Conservation (phyloP, 2,329 filamentous ascomycete species). For the Ophiocordyceps australis region DNA sequence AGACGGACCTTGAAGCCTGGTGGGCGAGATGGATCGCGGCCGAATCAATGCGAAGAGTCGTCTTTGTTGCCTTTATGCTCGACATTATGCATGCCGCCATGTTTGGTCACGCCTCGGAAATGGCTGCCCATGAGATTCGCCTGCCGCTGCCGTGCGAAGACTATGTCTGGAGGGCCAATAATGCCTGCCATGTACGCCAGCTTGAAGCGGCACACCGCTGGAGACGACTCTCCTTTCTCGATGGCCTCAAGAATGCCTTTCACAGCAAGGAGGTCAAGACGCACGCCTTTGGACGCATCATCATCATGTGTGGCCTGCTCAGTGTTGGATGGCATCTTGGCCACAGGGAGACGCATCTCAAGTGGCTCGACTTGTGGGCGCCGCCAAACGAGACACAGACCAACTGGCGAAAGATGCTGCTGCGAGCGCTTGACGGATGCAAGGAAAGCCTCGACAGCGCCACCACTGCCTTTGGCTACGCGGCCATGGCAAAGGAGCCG, state of each 20-base stretch:
- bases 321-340: slow-evolving; percentile 87
- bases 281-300: slow-evolving; percentile 75
- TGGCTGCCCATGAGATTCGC: slow-evolving; percentile 81
- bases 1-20: slow-evolving; percentile 28
- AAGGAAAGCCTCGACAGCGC: slow-evolving; percentile 66
- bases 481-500: slow-evolving; percentile 29
- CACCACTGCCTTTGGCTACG: slow-evolving; percentile 22
- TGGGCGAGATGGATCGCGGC: slow-evolving; percentile 84
- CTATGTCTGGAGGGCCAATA: slow-evolving; percentile 67
- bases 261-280: slow-evolving; percentile 69
- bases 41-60: slow-evolving; percentile 70
- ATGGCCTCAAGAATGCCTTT: slow-evolving; percentile 67
- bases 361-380: slow-evolving; percentile 52
- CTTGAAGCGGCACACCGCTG: slow-evolving; percentile 60
- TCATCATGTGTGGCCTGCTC: slow-evolving; percentile 79
- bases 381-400: slow-evolving; percentile 43
- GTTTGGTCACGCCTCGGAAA: slow-evolving; percentile 79
- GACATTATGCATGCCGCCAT: slow-evolving; percentile 82
- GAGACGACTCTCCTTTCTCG: slow-evolving; percentile 63
- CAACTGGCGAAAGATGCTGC: slow-evolving; percentile 61
- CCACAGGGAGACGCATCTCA: slow-evolving; percentile 70
- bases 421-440: slow-evolving; percentile 74
- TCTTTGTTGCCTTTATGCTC: slow-evolving; percentile 79
- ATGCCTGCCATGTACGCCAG: slow-evolving; percentile 56
- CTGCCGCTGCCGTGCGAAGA: slow-evolving; percentile 78